phyloP scores from a whole-genome alignment of 345 rosid species.

The Salix purpurea region DNA sequence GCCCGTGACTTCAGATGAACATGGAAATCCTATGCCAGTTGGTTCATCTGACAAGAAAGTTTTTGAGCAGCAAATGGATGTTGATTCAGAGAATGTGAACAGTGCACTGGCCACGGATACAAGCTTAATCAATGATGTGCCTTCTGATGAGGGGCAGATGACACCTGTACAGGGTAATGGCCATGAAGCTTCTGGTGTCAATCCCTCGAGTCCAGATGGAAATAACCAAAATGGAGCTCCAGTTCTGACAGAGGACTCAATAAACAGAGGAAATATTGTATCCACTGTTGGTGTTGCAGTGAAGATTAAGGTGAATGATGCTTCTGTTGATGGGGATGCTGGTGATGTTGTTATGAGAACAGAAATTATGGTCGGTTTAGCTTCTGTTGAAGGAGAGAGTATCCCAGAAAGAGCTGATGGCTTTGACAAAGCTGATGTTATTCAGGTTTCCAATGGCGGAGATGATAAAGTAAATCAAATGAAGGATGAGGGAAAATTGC shows the following conservation, averaged over 20 bases:
- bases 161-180: too few species aligned
- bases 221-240: conserved; percentile 5
- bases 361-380: not conserved
- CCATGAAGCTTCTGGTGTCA: too few species aligned
- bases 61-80: conserved; percentile 17
- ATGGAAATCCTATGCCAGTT: conserved; percentile 13
- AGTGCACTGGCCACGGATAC: not conserved
- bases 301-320: conserved; percentile 15
- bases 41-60: conserved; percentile 13
- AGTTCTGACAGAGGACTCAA: not conserved
- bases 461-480: conserved; percentile 4
- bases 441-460: conserved; percentile 16
- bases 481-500: conserved; percentile 7
- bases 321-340: conserved; percentile 20
- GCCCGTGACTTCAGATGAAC: conserved; percentile 19
- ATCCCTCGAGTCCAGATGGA: not conserved
- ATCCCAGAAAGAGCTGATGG: conserved; percentile 19
- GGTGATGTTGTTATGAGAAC: conserved; percentile 8
- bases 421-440: conserved; percentile 11
- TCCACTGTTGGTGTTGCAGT: not conserved
- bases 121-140: conserved; percentile 9
- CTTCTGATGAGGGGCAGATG: not conserved
- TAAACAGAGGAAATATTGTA: not conserved
- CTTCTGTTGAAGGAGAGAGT: conserved; percentile 19
- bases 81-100: conserved; percentile 18